Base-by-base conservation (phyloP, 306 rosid species). In the Fragaria nilgerrensis region DNA sequence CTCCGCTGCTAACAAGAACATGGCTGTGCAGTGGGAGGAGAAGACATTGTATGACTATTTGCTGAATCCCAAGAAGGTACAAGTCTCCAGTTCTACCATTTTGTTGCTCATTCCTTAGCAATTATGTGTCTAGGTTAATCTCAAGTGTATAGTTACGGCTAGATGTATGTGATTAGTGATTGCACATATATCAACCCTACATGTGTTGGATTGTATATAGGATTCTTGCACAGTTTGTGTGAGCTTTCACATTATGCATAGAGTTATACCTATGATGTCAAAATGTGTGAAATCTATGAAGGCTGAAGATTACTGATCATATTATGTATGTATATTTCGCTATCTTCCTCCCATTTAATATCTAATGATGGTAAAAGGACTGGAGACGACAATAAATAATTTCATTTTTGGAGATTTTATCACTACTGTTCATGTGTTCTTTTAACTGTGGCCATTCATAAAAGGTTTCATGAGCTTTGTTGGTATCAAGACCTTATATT, bases 11-110 rank as follows among this genome's bases (percentile, higher is more conserved):
- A 93, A 93, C 91, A 93, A 93, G 87, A 89, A 82, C 85, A 93
- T 85, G 98, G 98, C 98, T 71, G 98, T 93, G 79, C 82, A 0
- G 39, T 93, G 98, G 98, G 96, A 91, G 78, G 98, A 93, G 45
- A 93, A 93, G 86, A 88, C 98, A 16, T 68, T 93, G 63, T 93
- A 93, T 29, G 96, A 93, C 73, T 93, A 93, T 86, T 88, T 93
- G 87, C 93, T 93, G 43, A 93, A 93, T 72, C 98, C 98, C 59
- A 93, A 93, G 84, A 93, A 93, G 96, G 98, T 93, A 88, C 68
- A 12, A 27, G 22, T 19, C 9, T 52, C 50, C 13, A 13, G 23
- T 19, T 19, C 23, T 22, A 6, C 52, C 1, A 1, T 44, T 22
- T 3, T 13, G 1, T 34, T 0, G 15, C 39, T 20, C 20, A 5